Base-by-base conservation (phyloP, 1,284 basidiomycete genomes). In the Pseudozyma sp. region DNA sequence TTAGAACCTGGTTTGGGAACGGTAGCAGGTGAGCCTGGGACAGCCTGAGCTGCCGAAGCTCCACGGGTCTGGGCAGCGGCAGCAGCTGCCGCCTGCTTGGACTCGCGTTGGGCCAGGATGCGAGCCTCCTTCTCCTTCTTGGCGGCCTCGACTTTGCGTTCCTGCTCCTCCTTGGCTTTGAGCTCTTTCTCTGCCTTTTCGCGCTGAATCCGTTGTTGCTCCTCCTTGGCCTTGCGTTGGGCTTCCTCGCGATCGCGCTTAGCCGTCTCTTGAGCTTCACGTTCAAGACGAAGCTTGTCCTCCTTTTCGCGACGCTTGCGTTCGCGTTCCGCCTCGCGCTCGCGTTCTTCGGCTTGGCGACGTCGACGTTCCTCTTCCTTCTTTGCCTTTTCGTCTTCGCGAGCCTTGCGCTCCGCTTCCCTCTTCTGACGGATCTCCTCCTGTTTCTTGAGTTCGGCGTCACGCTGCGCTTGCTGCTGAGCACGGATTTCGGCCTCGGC, bases 361-460 rank as follows among this genome's bases (percentile, higher is more conserved):
- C 85, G 92, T 66, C 90, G 89, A 55, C 88, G 87, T 72, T 85
- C 83, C 76, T 88, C 87, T 38, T 87, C 86, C 80, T 88, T 87
- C 39, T 85, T 81, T 45, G 86, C 85, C 52, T 75, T 76, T 67
- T 88, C 87, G 77, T 88, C 87, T 51, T 87, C 86, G 54, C 87
- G 86, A 1, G 88, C 86, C 70, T 86, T 87, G 64, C 85, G 85
- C 68, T 88, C 88, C 40, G 86, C 86, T 55, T 88, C 88, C 65
- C 86, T 86, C 47, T 86, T 84, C 25, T 83, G 80, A 11, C 88
- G 90, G 85, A 95, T 93, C 82, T 94, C 93, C 66, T 93, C 92
- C 49, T 90, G 78, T 35, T 81, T 80, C 50, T 78, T 77, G 59
- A 83, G 80, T 43, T 86, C 85, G 38, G 81, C 85, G 50, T 86